phyloP scores from a whole-genome alignment of 192 early-diverging fungal species.

The Spizellomyces sp. region DNA sequence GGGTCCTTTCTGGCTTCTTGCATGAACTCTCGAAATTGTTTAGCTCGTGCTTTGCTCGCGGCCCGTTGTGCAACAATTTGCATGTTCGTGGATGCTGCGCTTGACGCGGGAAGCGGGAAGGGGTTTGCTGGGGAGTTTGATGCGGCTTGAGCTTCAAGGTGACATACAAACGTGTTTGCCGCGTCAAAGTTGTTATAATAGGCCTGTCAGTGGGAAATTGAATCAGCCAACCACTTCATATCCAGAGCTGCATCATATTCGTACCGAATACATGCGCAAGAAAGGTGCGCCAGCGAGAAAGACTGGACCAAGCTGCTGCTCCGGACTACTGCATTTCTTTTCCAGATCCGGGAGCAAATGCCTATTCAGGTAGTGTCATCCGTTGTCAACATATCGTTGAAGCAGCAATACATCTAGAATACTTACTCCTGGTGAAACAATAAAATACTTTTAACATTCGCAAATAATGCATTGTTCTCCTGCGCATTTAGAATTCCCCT shows the following conservation, averaged over 20 bases:
- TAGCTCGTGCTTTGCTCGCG: conserved; percentile 18
- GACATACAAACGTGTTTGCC: conserved; percentile 64
- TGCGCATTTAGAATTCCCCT: conserved; percentile 24
- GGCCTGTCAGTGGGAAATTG: conserved; percentile 17
- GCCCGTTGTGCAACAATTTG: conserved; percentile 7
- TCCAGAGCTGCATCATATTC: not conserved
- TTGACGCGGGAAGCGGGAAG: not conserved
- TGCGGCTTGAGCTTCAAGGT: conserved; percentile 33
- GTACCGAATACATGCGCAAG: conserved; percentile 77
- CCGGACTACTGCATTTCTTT: not conserved
- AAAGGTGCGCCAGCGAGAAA: conserved; percentile 76
- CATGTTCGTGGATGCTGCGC: not conserved
- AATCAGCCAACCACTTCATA: not conserved
- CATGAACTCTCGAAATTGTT: conserved; percentile 36
- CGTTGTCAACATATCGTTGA: not conserved
- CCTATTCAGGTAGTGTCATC: not conserved
- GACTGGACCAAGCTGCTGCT: conserved; percentile 71
- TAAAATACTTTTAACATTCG: conserved; percentile 80
- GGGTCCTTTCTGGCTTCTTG: conserved; percentile 51
- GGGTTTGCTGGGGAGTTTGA: conserved; percentile 4
- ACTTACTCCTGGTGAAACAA: conserved; percentile 64
- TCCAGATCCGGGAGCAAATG: conserved; percentile 34
- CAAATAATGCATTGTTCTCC: conserved; percentile 56
- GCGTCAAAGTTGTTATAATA: conserved; percentile 87
- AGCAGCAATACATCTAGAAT: not conserved